phyloP scores from a whole-genome alignment of 139 green algal genomes.

The Asterochloris erici region DNA sequence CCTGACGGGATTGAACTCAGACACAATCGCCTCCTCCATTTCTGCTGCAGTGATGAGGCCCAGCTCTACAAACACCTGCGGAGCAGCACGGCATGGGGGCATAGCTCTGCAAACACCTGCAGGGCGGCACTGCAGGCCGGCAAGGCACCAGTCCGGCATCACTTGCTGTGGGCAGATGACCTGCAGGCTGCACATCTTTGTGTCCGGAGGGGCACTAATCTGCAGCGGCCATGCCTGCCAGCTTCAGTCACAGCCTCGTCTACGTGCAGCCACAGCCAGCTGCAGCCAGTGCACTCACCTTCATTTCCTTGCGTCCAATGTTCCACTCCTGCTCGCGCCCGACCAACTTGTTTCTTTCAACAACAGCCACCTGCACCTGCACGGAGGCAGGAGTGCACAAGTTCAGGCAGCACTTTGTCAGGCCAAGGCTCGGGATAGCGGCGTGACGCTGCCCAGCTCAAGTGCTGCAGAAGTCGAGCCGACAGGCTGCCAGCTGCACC shows the following conservation, averaged over 20 bases:
- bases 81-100: not conserved
- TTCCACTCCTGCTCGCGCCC: conserved; percentile 87
- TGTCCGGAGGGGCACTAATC: no score
- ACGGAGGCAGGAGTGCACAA: no score
- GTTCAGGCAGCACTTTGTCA: no score
- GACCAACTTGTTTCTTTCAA: conserved; percentile 76
- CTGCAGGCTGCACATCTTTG: no score
- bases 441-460: no score
- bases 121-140: conserved; percentile 28
- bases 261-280: not conserved
- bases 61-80: conserved; percentile 42
- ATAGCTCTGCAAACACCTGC: conserved; percentile 25
- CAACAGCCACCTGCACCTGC: conserved; percentile 60
- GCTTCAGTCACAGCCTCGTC: not conserved
- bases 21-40: conserved; percentile 58
- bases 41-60: conserved; percentile 71
- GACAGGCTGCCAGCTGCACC: no score
- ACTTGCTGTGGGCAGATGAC: no score
- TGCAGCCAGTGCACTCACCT: conserved; percentile 24
- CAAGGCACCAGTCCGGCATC: no score
- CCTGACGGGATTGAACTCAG: conserved; percentile 86
- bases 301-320: conserved; percentile 67
- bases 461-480: no score
- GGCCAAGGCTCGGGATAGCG: no score
- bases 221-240: no score